Percentiles rank a stretch among this genome's conserved stretches.
Evolutionary conservation across 2,329 filamentous ascomycete species (phyloP).

Genomic region (Talaromyces atroroseus): DNA sequence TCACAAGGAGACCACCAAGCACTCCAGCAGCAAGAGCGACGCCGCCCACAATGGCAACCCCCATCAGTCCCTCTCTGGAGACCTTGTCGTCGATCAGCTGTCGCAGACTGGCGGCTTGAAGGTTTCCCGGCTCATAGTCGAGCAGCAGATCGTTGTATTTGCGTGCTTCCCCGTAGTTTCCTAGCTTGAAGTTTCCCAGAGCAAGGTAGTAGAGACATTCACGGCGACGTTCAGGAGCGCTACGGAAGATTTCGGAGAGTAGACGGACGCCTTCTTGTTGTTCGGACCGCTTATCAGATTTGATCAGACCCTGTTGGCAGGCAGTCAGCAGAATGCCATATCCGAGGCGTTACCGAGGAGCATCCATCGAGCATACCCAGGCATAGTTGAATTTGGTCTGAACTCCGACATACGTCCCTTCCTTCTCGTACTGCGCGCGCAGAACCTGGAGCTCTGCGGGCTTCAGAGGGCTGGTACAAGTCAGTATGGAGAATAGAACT

Average conservation of each 20-base stretch:
- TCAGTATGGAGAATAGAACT: neutral
- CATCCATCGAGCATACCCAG: constrained; percentile 62
- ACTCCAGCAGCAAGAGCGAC: constrained; percentile 90
- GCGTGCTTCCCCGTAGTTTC: constrained; percentile 91
- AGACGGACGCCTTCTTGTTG: constrained; percentile 93
- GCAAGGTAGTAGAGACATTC: constrained; percentile 99
- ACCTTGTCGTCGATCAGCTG: constrained; percentile 93
- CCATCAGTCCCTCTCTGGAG: constrained; percentile 85
- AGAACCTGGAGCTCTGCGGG: constrained; percentile 88
- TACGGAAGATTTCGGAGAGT: constrained; percentile 93
- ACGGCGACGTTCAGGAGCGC: constrained; percentile 82
- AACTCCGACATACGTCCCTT: constrained; percentile 91
- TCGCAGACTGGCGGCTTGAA: constrained; percentile 83
- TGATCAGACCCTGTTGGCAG: constrained; percentile 73
- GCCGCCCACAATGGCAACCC: constrained; percentile 90
- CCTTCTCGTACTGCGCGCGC: constrained; percentile 91
- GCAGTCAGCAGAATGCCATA: neutral
- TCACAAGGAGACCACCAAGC: constrained; percentile 79
- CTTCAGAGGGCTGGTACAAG: constrained; percentile 66
- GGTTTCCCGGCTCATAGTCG: constrained; percentile 83
- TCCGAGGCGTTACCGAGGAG: neutral
- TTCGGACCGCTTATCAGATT: constrained; percentile 75
- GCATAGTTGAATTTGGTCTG: constrained; percentile 99
- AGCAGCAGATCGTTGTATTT: constrained; percentile 90
- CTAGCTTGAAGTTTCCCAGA: constrained; percentile 95